Percentiles rank a stretch among this genome's conserved stretches.
Evolutionary conservation across 1,284 basidiomycete genomes (phyloP).

Genomic region (Gomphus bonarii): DNA sequence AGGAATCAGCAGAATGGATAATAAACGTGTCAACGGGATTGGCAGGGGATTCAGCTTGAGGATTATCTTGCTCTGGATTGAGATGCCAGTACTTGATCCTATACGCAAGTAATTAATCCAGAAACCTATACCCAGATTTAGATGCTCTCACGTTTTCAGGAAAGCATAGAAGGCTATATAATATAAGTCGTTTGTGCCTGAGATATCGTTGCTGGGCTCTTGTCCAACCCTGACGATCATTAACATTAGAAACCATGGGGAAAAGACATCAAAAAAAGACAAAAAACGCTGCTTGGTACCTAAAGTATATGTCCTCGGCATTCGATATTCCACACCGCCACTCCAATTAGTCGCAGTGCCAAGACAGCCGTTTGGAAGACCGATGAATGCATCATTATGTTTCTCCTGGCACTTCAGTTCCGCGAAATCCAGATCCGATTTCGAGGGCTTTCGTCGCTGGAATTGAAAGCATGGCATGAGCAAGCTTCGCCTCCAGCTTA

Average conservation of each 20-base stretch:
- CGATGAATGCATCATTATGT: slow-evolving; percentile 90
- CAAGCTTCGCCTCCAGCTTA: slow-evolving; percentile 95
- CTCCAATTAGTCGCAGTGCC: slow-evolving; percentile 93
- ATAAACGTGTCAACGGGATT: background rate
- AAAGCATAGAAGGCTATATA: slow-evolving; percentile 37
- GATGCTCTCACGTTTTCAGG: slow-evolving; percentile 41
- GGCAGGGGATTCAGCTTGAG: background rate
- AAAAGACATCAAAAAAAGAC: background rate
- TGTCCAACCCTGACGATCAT: slow-evolving; percentile 63
- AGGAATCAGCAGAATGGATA: background rate
- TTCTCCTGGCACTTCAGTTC: slow-evolving; percentile 87
- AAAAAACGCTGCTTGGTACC: slow-evolving; percentile 34
- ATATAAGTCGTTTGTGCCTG: slow-evolving; percentile 73
- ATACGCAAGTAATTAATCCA: background rate
- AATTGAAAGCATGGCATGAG: slow-evolving; percentile 97
- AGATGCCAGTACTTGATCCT: slow-evolving; percentile 41
- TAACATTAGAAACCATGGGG: background rate
- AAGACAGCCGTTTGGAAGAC: slow-evolving; percentile 58
- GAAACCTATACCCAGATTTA: background rate
- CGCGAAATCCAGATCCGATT: slow-evolving; percentile 94
- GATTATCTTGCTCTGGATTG: slow-evolving; percentile 39
- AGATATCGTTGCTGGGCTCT: slow-evolving; percentile 96
- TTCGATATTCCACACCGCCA: slow-evolving; percentile 98
- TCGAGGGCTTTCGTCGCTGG: slow-evolving; percentile 99
- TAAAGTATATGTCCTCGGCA: slow-evolving; percentile 96